A percentile compares a stretch with the other conserved stretches of the same genome.
Conservation (phyloP, 768 basidiomycete genomes). For the Cystoderma amianthinum region DNA sequence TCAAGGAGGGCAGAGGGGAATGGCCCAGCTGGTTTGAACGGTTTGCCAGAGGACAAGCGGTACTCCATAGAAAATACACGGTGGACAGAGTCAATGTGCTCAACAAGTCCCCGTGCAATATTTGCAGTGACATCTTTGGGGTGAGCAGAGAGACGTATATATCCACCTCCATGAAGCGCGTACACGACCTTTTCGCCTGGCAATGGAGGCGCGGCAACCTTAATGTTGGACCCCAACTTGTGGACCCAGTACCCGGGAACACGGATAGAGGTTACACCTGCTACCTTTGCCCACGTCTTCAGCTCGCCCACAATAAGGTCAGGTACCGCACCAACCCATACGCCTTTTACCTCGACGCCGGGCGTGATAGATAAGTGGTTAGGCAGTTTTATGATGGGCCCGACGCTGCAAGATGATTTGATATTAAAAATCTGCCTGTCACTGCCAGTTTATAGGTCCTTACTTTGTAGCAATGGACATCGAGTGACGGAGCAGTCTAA, state of each 20-base stretch:
- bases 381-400: slow-evolving; percentile 21
- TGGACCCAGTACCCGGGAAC: slow-evolving; percentile 56
- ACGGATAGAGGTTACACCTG: slow-evolving; percentile 30
- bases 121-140: slow-evolving; percentile 40
- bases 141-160: slow-evolving; percentile 45
- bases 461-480: slow-evolving; percentile 19
- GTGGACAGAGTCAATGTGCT: slow-evolving; percentile 32
- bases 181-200: slow-evolving; percentile 54
- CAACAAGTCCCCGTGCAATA: slow-evolving; percentile 39
- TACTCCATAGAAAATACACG: slow-evolving; percentile 66
- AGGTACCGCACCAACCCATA: slow-evolving; percentile 40
- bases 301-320: slow-evolving; percentile 38
- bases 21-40: slow-evolving; percentile 37
- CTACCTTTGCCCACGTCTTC: slow-evolving; percentile 27
- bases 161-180: slow-evolving; percentile 60
- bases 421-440: neutral
- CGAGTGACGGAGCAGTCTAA: slow-evolving; percentile 25
- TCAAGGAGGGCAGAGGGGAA: slow-evolving; percentile 78
- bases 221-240: slow-evolving; percentile 27
- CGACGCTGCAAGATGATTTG: slow-evolving; percentile 20
- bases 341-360: slow-evolving; percentile 33
- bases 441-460: too few relatives aligned
- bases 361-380: slow-evolving; percentile 33
- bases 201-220: slow-evolving; percentile 27
- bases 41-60: slow-evolving; percentile 46